These are phyloP conservation scores for Pleurotus platypus DNA, from an alignment of 768 basidiomycete genomes.

Conservation along the genomic window DNA sequence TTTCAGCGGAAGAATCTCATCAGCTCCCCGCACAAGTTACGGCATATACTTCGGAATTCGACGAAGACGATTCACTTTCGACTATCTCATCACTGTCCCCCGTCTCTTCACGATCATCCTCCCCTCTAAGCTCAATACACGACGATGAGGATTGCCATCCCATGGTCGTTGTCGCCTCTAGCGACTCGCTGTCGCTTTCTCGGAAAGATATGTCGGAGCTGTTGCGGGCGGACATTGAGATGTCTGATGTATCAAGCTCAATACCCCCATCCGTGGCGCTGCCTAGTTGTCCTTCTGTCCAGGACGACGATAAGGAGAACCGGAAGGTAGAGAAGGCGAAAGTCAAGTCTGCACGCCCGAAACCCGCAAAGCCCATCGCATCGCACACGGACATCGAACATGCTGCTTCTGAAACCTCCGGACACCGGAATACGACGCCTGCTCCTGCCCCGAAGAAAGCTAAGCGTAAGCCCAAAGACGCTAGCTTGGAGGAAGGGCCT, in stretches of 20 bases:
- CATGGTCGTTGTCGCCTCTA: not conserved
- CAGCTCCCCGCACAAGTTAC: not conserved
- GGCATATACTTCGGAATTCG: not conserved
- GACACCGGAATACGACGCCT: not conserved
- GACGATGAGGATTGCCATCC: not conserved
- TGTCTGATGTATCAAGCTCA: not conserved
- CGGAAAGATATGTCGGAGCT: not conserved
- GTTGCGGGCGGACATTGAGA: not conserved
- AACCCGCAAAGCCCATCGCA: slow-evolving; percentile 13
- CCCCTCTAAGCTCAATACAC: not conserved
- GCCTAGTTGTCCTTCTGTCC: not conserved
- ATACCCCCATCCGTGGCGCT: not conserved
- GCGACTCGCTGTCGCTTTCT: not conserved
- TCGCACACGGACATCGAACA: not conserved
- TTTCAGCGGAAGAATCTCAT: not conserved
- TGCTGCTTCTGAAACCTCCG: not conserved
- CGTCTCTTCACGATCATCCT: not conserved
- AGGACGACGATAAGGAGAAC: slow-evolving; percentile 16
- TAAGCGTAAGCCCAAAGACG: slow-evolving; percentile 1
- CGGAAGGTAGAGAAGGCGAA: slow-evolving; percentile 10
- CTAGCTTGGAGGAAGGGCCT: not conserved
- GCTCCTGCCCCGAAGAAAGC: not conserved
- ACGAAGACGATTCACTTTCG: slow-evolving; percentile 1
- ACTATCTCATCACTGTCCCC: slow-evolving; percentile 4
- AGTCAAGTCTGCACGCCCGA: slow-evolving; percentile 9